These are phyloP conservation scores for Xylariaceae sp. DNA, from an alignment of 2,329 filamentous ascomycete species.

Conservation along the genomic window DNA sequence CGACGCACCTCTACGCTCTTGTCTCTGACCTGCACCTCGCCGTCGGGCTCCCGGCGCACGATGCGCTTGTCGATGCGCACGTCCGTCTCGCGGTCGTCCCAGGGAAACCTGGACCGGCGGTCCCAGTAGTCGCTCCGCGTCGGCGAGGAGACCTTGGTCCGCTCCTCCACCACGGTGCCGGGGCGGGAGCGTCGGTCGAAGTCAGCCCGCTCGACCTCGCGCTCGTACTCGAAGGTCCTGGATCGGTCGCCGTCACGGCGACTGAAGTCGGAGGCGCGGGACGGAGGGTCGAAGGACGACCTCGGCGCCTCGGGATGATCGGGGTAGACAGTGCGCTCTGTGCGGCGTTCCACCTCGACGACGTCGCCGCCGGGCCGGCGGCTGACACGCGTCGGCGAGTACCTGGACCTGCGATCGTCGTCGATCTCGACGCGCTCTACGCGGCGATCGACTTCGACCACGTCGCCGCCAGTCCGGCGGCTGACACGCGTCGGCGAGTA, in stretches of 20 bases:
- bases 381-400: constrained; percentile 17
- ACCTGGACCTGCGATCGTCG: constrained; percentile 18
- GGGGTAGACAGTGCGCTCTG: constrained; percentile 32
- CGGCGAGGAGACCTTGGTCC: constrained; percentile 23
- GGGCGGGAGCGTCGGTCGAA: constrained; percentile 19
- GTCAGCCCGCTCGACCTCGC: constrained; percentile 17
- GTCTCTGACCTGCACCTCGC: constrained; percentile 48
- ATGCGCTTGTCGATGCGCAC: constrained; percentile 35
- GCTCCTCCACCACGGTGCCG: constrained; percentile 34
- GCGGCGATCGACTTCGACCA: constrained; percentile 25
- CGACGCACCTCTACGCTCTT: constrained; percentile 36
- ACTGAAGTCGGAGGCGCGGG: constrained; percentile 23
- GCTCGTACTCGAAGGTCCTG: constrained; percentile 21
- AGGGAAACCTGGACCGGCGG: constrained; percentile 27
- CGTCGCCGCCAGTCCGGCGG: constrained; percentile 9
- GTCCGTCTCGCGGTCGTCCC: constrained; percentile 33
- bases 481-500: constrained; percentile 12
- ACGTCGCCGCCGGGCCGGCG: constrained; percentile 14
- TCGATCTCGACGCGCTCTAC: constrained; percentile 21
- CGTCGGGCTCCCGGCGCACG: constrained; percentile 33
- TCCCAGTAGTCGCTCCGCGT: constrained; percentile 37
- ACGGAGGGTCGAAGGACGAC: constrained; percentile 38
- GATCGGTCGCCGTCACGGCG: constrained; percentile 25
- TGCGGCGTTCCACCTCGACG: constrained; percentile 28
- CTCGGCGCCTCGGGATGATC: constrained; percentile 41